These are phyloP conservation scores for Komagataella pseudopastoris DNA, from an alignment of 805 yeast genomes.

Conservation along the genomic window DNA sequence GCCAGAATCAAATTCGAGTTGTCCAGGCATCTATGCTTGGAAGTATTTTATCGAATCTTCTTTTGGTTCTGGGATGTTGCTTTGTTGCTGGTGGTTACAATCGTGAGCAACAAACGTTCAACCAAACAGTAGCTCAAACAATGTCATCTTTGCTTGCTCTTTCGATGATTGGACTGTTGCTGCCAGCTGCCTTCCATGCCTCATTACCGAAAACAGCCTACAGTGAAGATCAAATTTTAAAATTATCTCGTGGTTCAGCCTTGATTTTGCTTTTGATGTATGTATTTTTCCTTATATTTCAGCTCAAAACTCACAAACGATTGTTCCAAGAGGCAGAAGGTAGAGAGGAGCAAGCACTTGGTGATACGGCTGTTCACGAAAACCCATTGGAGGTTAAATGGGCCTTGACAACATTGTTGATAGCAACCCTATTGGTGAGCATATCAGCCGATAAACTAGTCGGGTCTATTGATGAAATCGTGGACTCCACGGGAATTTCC, in stretches of 20 bases:
- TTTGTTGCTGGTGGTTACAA: constrained; percentile 87
- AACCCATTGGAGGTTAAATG: constrained; percentile 32
- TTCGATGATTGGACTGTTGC: constrained; percentile 74
- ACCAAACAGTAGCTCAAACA: constrained; percentile 95
- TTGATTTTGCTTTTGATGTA: constrained; percentile 67
- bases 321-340: constrained; percentile 35
- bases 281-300: constrained; percentile 71
- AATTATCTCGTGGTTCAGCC: constrained; percentile 77
- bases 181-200: constrained; percentile 95
- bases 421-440: constrained; percentile 70
- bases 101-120: constrained; percentile 75
- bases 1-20: constrained; percentile 76
- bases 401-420: constrained; percentile 40
- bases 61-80: constrained; percentile 91
- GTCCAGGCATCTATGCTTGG: constrained; percentile 98
- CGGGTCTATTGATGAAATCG: constrained; percentile 85
- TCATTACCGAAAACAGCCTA: constrained; percentile 37
- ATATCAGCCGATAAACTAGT: constrained; percentile 89
- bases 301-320: constrained; percentile 71
- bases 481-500: constrained; percentile 70
- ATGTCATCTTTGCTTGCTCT: constrained; percentile 91
- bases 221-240: constrained; percentile 33
- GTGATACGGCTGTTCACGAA: not conserved
- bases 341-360: constrained; percentile 1
- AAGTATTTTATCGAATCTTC: constrained; percentile 74